Percentiles rank a stretch among this genome's conserved stretches.
phyloP scores from a whole-genome alignment of 2,329 filamentous ascomycete species.

The Ophiostoma quercus region DNA sequence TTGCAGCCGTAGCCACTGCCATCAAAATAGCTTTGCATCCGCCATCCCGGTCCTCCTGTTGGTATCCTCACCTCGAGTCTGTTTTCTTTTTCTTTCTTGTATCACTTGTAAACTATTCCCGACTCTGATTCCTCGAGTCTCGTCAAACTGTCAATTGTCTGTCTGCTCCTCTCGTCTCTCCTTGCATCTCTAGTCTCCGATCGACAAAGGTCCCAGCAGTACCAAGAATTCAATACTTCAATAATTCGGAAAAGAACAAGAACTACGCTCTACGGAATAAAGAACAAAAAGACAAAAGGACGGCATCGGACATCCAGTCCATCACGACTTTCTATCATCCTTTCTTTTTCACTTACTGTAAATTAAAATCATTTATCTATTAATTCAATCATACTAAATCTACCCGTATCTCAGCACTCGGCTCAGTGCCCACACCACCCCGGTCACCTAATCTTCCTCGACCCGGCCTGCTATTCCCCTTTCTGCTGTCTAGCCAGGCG shows the following conservation, averaged over 20 bases:
- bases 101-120: not conserved
- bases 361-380: not conserved
- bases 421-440: slow-evolving; percentile 23
- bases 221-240: not conserved
- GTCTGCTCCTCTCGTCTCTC: not conserved
- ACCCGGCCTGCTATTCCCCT: slow-evolving; percentile 21
- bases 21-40: not conserved
- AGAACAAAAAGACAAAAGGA: slow-evolving; percentile 5
- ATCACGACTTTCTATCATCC: not conserved
- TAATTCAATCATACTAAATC: slow-evolving; percentile 3
- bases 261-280: not conserved
- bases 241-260: slow-evolving; percentile 2
- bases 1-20: not conserved
- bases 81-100: not conserved
- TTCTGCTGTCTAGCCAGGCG: slow-evolving; percentile 20
- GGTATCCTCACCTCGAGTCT: not conserved
- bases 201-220: slow-evolving; percentile 1
- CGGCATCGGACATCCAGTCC: not conserved
- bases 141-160: not conserved
- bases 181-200: slow-evolving; percentile 1
- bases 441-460: slow-evolving; percentile 23
- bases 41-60: not conserved
- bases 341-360: not conserved
- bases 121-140: not conserved
- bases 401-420: slow-evolving; percentile 18